A percentile compares a stretch with the other conserved stretches of the same genome.
Conservation (phyloP, 169 alveolate genomes). For the Cryptosporidium meleagridis region DNA sequence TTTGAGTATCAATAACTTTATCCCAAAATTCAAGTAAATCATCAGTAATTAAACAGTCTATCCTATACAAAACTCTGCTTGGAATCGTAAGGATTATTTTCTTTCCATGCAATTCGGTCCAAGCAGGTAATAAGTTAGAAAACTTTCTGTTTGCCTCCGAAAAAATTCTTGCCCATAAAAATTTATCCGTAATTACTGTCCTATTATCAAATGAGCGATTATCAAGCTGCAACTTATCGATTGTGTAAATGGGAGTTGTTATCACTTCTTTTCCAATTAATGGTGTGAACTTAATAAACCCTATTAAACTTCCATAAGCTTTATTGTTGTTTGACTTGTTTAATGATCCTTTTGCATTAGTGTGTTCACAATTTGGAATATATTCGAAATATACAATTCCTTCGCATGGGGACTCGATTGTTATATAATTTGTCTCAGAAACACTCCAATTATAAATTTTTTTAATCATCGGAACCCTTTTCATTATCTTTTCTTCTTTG, state of each 20-base stretch:
- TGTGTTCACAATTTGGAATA: background rate
- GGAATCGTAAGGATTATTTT: constrained; percentile 54
- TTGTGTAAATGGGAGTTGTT: constrained; percentile 41
- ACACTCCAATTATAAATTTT: constrained; percentile 46
- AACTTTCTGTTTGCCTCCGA: background rate
- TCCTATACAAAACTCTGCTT: background rate
- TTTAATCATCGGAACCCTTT: constrained; percentile 31
- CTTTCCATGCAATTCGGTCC: constrained; percentile 66
- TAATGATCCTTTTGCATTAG: background rate
- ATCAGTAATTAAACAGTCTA: background rate
- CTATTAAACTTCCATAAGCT: background rate
- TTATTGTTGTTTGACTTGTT: background rate
- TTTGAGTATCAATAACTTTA: constrained; percentile 46
- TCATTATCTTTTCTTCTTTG: background rate
- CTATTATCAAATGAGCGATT: background rate
- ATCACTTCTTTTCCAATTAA: background rate
- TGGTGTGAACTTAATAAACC: background rate
- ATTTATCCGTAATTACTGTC: background rate
- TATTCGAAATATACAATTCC: constrained; percentile 61
- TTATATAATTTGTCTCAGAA: background rate
- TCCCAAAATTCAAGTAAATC: constrained; percentile 59
- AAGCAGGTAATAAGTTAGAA: background rate
- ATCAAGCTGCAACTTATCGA: background rate
- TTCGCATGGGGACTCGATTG: constrained; percentile 58
- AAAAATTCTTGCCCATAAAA: constrained; percentile 13